phyloP scores from a whole-genome alignment of 129 eudicot genomes.

The Centella asiatica region DNA sequence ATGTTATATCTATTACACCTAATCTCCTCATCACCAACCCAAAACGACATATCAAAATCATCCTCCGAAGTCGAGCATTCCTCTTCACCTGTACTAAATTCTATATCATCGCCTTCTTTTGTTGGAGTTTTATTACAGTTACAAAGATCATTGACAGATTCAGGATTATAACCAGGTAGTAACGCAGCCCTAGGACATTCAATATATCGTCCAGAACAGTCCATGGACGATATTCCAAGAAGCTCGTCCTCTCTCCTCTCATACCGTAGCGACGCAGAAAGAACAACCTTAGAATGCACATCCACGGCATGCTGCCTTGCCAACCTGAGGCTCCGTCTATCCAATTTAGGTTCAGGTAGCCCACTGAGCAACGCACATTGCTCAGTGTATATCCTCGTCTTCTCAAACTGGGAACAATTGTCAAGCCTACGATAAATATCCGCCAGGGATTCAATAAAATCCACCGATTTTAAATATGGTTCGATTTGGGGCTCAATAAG shows the following conservation, averaged over 20 bases:
- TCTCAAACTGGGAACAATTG: conserved; percentile 30
- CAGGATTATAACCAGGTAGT: conserved; percentile 46
- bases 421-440: conserved; percentile 36
- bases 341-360: conserved; percentile 42
- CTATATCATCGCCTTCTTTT: conserved; percentile 12
- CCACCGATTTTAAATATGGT: conserved; percentile 32
- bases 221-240: conserved; percentile 35
- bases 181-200: conserved; percentile 46
- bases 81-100: conserved; percentile 8
- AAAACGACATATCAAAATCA: conserved; percentile 45
- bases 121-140: conserved; percentile 10
- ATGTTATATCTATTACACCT: conserved; percentile 40
- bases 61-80: conserved; percentile 53
- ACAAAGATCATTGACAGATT: conserved; percentile 40
- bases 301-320: conserved; percentile 64
- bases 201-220: conserved; percentile 42
- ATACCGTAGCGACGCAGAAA: conserved; percentile 48
- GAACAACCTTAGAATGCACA: conserved; percentile 54
- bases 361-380: conserved; percentile 47
- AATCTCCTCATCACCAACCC: conserved; percentile 53
- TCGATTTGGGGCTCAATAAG: conserved; percentile 49
- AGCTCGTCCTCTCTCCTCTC: conserved; percentile 63
- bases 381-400: conserved; percentile 33
- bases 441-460: conserved; percentile 43
- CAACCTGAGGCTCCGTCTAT: conserved; percentile 31